Base-by-base conservation (phyloP, 192 early-diverging fungal species). In the Entomortierella beljakovae region DNA sequence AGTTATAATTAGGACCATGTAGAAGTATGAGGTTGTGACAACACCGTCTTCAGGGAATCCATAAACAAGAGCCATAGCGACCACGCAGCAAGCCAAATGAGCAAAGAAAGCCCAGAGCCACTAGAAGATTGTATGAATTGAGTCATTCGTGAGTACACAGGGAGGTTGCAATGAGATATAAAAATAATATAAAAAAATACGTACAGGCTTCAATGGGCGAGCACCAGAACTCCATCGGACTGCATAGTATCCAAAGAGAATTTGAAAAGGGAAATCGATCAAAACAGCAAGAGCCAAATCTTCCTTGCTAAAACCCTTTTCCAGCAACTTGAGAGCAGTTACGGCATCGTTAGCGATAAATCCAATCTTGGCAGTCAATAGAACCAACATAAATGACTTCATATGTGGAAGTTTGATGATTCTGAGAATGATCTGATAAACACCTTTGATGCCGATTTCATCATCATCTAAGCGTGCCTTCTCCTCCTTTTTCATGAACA, bases 201-300 rank as follows among this genome's bases (percentile, higher is more conserved):
- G 68, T 81, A 93, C 92, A 42, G 97, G 96, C 29, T 85, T 89
- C 65, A 98, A 81, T 6, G 97, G 96, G 48, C 91, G 85, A 9
- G 82, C 75, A 6, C 98, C 98, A 65, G 84, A 90, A 55, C 94
- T 96, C 98, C 97, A 99, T 58, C 92, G 93, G 18, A 96, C 98
- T 0, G 97, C 97, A 81, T 96, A 97, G 81, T 98, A 98, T 16
- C 98, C 98, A 87, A 99, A 96, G 63, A 98, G 83, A 46, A 99
- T 91, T 81, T 99, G 96, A 56, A 97, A 88, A 1, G 98, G 98
- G 57, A 99, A 99, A 76, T 99, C 98, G 22, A 98, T 90, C 70
- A 99, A 81, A 8, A 96, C 95, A 0, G 95, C 88, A 43, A 97
- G 77, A 2, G 97, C 96, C 82, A 99, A 84, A 66, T 98, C 96